Base-by-base conservation (phyloP, 2,329 filamentous ascomycete species). In the Tolypocladium nubicola region DNA sequence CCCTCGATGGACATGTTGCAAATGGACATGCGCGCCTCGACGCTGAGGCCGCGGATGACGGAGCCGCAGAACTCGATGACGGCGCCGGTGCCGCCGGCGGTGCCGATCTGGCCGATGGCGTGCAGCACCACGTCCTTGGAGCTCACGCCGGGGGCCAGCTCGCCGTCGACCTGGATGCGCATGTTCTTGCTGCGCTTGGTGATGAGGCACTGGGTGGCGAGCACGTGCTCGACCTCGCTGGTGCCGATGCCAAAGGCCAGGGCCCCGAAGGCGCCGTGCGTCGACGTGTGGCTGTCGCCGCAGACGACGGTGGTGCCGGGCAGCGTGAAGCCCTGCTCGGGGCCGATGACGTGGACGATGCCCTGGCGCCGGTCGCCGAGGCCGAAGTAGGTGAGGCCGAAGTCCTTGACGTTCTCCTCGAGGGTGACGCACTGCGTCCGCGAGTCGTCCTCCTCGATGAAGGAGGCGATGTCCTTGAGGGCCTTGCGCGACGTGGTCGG, bases 1-100 rank as follows among this genome's bases (percentile, higher is more conserved):
- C 82, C 94, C 79, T 99, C 94, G 65, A 97, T 97, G 16, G 92
- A 91, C 94, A 97, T 97, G 79, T 99, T 99, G 79, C 94, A 97
- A 71, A 99, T 96, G 61, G 92, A 97, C 94, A 99, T 97, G 64
- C 94, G 86, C 49, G 93, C 94, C 75, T 97, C 94, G 84, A 99
- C 96, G 74, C 90, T 96, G 66, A 97, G 79, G 60, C 75, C 77
- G 65, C 90, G 86, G 70, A 99, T 97, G 60, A 94, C 90, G 55
- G 92, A 96, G 59, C 94, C 94, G 70, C 91, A 96, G 78, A 93
- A 99, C 77, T 99, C 94, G 67, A 99, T 97, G 63, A 97, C 94
- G 56, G 88, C 87, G 61, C 93, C 92, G 57, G 88, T 97, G 65
- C 94, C 94, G 71, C 93, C 94, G 60, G 94, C 94, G 30, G 94